Conservation (phyloP, 2,329 filamentous ascomycete species). For the Magnaporthales sp. region DNA sequence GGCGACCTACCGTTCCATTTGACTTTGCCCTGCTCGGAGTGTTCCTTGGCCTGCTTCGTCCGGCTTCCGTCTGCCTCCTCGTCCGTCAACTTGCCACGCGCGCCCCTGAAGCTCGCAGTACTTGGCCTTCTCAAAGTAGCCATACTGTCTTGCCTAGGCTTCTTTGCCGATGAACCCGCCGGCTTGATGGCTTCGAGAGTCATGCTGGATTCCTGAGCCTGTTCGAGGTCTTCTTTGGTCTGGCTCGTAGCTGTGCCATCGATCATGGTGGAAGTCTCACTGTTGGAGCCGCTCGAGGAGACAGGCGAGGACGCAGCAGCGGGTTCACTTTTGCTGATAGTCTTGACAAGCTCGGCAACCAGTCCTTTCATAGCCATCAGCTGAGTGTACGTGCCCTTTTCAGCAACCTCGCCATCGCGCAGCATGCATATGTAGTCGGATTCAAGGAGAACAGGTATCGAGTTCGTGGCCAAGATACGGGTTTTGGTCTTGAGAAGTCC, state of each 20-base stretch:
- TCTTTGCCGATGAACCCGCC: conserved; percentile 29
- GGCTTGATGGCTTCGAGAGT: conserved; percentile 67
- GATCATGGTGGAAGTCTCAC: conserved; percentile 49
- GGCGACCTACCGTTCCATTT: conserved; percentile 64
- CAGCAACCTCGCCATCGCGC: conserved; percentile 72
- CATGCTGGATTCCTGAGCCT: conserved; percentile 69
- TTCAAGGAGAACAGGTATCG: conserved; percentile 82
- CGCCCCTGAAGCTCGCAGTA: conserved; percentile 80
- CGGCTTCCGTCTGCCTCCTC: conserved; percentile 71
- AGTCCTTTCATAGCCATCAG: conserved; percentile 91
- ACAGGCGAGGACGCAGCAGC: conserved; percentile 27
- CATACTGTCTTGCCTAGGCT: conserved; percentile 60
- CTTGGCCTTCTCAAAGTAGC: conserved; percentile 82
- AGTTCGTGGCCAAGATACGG: conserved; percentile 87
- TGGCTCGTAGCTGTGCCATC: conserved; percentile 38
- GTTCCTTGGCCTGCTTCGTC: conserved; percentile 81
- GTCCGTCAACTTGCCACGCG: conserved; percentile 74
- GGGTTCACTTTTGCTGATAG: conserved; percentile 50
- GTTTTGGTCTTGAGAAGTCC: conserved; percentile 82
- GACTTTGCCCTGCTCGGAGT: conserved; percentile 89
- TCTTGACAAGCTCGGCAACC: conserved; percentile 75
- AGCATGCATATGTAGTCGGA: conserved; percentile 84
- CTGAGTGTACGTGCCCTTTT: conserved; percentile 85
- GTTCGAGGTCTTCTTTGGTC: conserved; percentile 61
- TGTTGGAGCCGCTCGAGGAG: conserved; percentile 35